Evolutionary conservation across 1,139 yeast genomes (phyloP).

Genomic region (Suhomyces yuchorum): DNA sequence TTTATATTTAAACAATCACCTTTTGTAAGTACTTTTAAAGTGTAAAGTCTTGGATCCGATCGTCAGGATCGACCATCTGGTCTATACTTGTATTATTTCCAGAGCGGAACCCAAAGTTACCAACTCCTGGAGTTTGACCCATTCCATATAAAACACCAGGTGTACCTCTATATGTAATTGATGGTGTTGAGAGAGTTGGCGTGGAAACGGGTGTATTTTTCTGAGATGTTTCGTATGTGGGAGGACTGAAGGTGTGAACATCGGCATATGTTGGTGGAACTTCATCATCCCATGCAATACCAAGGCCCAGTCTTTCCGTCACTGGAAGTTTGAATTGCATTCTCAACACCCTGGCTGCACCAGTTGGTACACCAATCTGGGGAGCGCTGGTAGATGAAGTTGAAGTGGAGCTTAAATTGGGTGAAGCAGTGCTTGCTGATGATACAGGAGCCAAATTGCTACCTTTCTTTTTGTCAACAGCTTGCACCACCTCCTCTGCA

Average conservation of each 20-base stretch:
- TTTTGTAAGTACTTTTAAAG: slow-evolving; percentile 4
- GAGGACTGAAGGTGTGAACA: slow-evolving; percentile 82
- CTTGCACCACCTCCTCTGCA: slow-evolving; percentile 77
- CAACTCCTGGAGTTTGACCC: slow-evolving; percentile 43
- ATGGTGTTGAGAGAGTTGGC: slow-evolving; percentile 20
- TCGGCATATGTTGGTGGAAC: slow-evolving; percentile 96
- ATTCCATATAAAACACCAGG: slow-evolving; percentile 49
- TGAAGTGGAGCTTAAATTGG: slow-evolving; percentile 8
- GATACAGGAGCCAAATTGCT: slow-evolving; percentile 20
- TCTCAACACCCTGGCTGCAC: slow-evolving; percentile 89
- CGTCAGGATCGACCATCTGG: slow-evolving; percentile 35
- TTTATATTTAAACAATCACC: background rate
- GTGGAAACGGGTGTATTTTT: slow-evolving; percentile 25
- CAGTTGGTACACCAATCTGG: slow-evolving; percentile 76
- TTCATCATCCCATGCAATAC: slow-evolving; percentile 98
- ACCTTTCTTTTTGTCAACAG: slow-evolving; percentile 18
- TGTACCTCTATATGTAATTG: slow-evolving; percentile 26
- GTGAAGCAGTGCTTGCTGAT: slow-evolving; percentile 17
- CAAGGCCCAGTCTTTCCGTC: slow-evolving; percentile 91
- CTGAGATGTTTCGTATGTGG: slow-evolving; percentile 55
- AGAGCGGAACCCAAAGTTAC: slow-evolving; percentile 22
- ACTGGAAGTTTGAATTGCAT: slow-evolving; percentile 86
- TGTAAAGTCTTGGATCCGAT: slow-evolving; percentile 37
- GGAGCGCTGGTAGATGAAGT: slow-evolving; percentile 19
- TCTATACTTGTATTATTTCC: slow-evolving; percentile 28